These are phyloP conservation scores for Cladophialophora chaetospira DNA, from an alignment of 2,329 filamentous ascomycete species.

Conservation along the genomic window DNA sequence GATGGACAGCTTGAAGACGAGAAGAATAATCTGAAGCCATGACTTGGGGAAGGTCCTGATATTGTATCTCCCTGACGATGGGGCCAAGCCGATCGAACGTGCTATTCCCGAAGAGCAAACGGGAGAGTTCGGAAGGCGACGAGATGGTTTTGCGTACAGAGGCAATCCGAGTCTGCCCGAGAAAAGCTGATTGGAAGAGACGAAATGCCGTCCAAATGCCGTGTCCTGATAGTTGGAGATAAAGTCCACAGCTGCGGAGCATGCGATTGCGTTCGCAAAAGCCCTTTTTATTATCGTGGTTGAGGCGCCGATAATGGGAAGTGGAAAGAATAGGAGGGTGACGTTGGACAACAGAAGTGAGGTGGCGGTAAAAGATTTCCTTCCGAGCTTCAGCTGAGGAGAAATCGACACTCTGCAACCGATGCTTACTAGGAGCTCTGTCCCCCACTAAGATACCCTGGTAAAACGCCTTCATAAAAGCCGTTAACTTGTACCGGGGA, in stretches of 20 bases:
- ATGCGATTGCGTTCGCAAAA: conserved; percentile 23
- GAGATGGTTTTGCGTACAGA: conserved; percentile 14
- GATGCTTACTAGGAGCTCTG: conserved; percentile 1
- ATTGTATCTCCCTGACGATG: conserved; percentile 27
- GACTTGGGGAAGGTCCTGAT: conserved; percentile 17
- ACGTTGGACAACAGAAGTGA: conserved; percentile 6
- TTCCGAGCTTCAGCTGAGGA: background rate
- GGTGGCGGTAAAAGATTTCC: conserved; percentile 5
- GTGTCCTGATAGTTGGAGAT: conserved; percentile 28
- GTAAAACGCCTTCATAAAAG: background rate
- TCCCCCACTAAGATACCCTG: background rate
- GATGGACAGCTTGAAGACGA: conserved; percentile 27
- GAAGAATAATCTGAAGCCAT: conserved; percentile 31
- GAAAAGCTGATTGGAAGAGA: conserved; percentile 24
- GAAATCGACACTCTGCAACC: background rate
- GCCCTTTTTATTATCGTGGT: conserved; percentile 23
- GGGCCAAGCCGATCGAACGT: conserved; percentile 26
- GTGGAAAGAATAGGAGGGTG: conserved; percentile 3
- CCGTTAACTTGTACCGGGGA: background rate
- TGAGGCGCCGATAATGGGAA: background rate
- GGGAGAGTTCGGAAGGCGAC: conserved; percentile 27
- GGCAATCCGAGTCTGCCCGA: conserved; percentile 27
- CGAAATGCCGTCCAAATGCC: conserved; percentile 17
- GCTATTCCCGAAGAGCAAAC: conserved; percentile 24
- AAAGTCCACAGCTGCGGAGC: conserved; percentile 24